Evolutionary conservation across 139 green algal species (phyloP).

Genomic region (Chlamydomonas asymmetrica): DNA sequence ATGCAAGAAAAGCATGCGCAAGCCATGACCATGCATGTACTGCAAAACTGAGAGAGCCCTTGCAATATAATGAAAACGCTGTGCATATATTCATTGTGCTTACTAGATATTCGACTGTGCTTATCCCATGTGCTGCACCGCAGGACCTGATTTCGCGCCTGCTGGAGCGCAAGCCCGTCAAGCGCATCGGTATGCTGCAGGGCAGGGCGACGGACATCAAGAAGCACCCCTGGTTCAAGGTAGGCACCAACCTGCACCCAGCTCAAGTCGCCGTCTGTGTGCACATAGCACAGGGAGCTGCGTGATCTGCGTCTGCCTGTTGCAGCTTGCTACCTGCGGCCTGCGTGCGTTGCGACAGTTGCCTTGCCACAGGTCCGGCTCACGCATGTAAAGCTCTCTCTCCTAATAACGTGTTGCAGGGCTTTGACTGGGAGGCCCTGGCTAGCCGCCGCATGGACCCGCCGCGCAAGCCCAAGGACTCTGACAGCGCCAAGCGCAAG

Average conservation of each 20-base stretch:
- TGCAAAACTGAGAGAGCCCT: no score
- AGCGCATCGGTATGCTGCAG: conserved; percentile 87
- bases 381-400: not conserved
- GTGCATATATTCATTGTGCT: not conserved
- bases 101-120: not conserved
- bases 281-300: no score
- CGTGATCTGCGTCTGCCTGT: conserved; percentile 1
- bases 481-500: conserved; percentile 81
- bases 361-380: not conserved
- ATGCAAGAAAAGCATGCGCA: no score
- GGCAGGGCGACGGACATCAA: conserved; percentile 82
- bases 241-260: conserved; percentile 1
- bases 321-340: not conserved
- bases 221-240: conserved; percentile 88
- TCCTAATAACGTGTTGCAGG: no score
- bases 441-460: conserved; percentile 73
- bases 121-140: no score
- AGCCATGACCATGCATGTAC: no score
- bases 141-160: conserved; percentile 81
- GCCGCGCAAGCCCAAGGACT: conserved; percentile 68
- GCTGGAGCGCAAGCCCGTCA: conserved; percentile 86
- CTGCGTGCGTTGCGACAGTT: not conserved
- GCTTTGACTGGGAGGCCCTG: conserved; percentile 90
- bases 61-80: not conserved
- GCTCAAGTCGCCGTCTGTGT: no score